These are phyloP conservation scores for Fusarium udum DNA, from an alignment of 2,329 filamentous ascomycete species.

Conservation along the genomic window DNA sequence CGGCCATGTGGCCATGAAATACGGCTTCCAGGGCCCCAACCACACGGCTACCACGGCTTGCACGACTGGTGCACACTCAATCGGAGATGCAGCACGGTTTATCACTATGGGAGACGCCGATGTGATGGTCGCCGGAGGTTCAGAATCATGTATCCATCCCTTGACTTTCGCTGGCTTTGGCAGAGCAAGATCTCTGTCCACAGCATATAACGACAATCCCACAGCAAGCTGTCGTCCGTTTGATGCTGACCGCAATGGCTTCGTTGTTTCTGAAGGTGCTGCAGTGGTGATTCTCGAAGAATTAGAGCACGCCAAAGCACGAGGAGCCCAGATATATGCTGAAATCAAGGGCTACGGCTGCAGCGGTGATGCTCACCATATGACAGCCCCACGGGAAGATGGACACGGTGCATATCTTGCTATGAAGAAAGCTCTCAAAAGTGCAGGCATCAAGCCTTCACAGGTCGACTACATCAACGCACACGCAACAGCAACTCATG, in stretches of 20 bases:
- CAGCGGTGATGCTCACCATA: conserved; percentile 90
- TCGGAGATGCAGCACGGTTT: conserved; percentile 93
- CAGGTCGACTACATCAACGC: conserved; percentile 93
- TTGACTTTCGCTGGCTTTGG: conserved; percentile 92
- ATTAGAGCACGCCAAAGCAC: conserved; percentile 82
- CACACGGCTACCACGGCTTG: conserved; percentile 94
- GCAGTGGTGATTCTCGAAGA: conserved; percentile 91
- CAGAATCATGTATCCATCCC: conserved; percentile 95
- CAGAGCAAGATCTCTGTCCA: conserved; percentile 85
- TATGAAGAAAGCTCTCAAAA: conserved; percentile 84
- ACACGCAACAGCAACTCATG: conserved; percentile 86
- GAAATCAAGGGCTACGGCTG: conserved; percentile 90
- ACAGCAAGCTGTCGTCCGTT: conserved; percentile 83
- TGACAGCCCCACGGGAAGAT: conserved; percentile 87
- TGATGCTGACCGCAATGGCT: conserved; percentile 80
- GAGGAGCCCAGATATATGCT: conserved; percentile 86
- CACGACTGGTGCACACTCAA: conserved; percentile 93
- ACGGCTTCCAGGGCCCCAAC: conserved; percentile 90
- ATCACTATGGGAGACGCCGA: conserved; percentile 91
- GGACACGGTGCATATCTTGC: conserved; percentile 83
- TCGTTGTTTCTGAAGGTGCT: conserved; percentile 93
- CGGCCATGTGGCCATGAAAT: conserved; percentile 92
- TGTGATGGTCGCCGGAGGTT: conserved; percentile 95
- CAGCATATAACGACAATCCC: conserved; percentile 79
- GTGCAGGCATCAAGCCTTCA: conserved; percentile 73